Evolutionary conservation across 345 rosid species (phyloP), one percentile per base, ranked within the genome.

Genomic region (Syzygium oleosum): DNA sequence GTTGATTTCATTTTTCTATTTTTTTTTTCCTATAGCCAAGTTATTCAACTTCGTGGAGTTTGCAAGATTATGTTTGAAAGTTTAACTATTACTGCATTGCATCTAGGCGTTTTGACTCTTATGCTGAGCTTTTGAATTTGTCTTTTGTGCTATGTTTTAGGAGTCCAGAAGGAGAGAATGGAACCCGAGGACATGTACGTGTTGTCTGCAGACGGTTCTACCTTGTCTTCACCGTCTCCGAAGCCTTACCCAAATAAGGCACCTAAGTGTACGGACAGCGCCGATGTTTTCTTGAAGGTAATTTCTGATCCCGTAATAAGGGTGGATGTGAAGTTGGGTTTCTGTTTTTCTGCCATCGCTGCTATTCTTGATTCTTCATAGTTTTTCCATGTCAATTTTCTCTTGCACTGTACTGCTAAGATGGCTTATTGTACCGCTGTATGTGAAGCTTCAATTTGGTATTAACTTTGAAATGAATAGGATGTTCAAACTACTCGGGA

Each of bases 91-190:
- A 41, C 13, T 68, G 79, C 79, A 84, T 7, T 29, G 85, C 85
- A 3, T 19, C 53, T 29, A 0, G 58, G 86, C 83, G 43, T 73
- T 38, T 73, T 73, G 49, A 49, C 49, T 38, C 38, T 73, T 34
- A 10, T 38, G 83, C 49, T 38, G 83, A 73, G 83, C 83, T 38
- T 73, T 15, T 10, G 49, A 21, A 19, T 73, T 73, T 73, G 80
- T 19, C 83, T 19, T 73, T 73, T 34, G 49, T 73, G 49, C 80
- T 73, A 19, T 80, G 84, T 51, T 49, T 6, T 88, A 97, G 99
- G 99, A 84, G 99, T 98, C 86, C 99, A 98, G 93, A 98, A 98
- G 95, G 99, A 98, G 95, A 95, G 99, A 94, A 96, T 96, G 99
- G 94, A 93, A 86, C 94, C 98, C 3, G 98, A 96, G 52, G 99